Base-by-base conservation (phyloP, 2,329 filamentous ascomycete species). In the Lasiodiplodia sp. region DNA sequence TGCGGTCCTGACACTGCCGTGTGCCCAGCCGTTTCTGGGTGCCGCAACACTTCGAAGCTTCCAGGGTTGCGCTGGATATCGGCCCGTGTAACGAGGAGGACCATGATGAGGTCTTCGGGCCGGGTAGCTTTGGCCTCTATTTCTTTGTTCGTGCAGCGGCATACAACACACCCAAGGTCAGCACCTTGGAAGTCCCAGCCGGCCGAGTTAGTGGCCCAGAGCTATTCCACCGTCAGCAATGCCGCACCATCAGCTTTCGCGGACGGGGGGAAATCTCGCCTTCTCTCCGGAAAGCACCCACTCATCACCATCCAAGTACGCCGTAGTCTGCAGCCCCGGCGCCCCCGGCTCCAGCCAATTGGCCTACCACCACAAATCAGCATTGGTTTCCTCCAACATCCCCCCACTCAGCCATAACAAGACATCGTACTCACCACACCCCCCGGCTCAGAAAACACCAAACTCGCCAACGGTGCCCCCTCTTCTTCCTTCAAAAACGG, bases 221-320 rank as follows among this genome's bases (percentile, higher is more conserved):
- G 77, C 82, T 84, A 66, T 49, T 34, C 6, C 55, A 6, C 21
- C 0, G 23, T 25, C 52, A 49, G 40, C n/a, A 25, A 63, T 0
- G 60, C 58, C 34, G 31, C 16, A 58, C 52, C 51, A n/a, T 12
- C 18, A 18, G 14, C 52, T 2, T 2, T n/a, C 28, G 28, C 8
- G 10, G n/a, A 4, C 12, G 12, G 11, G n/a, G 23, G 21, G 49
- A 25, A 21, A 25, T 12, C 68, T 44, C 11, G 82, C 81, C 81
- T 88, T 87, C 71, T 87, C 86, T 3, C 86, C 86, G 72, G 83
- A 83, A 31, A 88, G 71, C 2, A 87, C 73, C 82, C 83, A 87
- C 53, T 83, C 79, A 28, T 85, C 80, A 0, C 83, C 84, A n/a
- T 86, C 83, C 11, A 73, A 73, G 23, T 76, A 75, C 0, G 86